Evolutionary conservation across 306 rosid species (phyloP).

Genomic region (Citrullus mucosospermus): DNA sequence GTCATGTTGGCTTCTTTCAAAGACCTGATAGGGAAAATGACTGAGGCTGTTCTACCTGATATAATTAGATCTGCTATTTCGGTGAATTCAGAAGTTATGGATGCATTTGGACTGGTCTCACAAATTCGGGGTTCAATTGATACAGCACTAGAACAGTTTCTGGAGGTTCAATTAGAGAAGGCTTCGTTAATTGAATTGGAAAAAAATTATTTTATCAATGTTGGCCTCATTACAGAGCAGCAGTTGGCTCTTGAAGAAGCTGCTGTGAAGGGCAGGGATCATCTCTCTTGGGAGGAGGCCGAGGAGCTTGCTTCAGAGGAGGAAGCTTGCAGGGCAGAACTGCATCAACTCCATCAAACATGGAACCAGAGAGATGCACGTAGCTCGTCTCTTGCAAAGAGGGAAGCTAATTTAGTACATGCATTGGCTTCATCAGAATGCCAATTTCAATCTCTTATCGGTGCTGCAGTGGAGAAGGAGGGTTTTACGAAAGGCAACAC

Average conservation of each 20-base stretch:
- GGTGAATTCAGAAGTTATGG: conserved; percentile 77
- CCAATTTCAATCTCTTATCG: conserved; percentile 60
- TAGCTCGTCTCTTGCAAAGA: conserved; percentile 52
- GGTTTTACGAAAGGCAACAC: conserved; percentile 40
- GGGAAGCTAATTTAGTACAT: conserved; percentile 77
- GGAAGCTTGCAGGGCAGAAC: conserved; percentile 87
- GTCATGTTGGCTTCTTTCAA: conserved; percentile 49
- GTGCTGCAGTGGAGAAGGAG: conserved; percentile 43
- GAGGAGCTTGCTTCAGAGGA: conserved; percentile 96
- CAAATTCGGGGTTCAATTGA: conserved; percentile 81
- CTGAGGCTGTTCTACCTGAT: conserved; percentile 66
- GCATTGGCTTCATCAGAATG: conserved; percentile 46
- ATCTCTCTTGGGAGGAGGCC: conserved; percentile 98
- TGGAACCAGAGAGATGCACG: conserved; percentile 86
- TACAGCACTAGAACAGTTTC: conserved; percentile 66
- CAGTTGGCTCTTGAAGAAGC: conserved; percentile 95
- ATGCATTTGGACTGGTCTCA: conserved; percentile 80
- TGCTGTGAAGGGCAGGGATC: conserved; percentile 79
- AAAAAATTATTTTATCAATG: conserved; percentile 68
- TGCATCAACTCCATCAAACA: conserved; percentile 78
- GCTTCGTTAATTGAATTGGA: conserved; percentile 71
- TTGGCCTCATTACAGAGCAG: conserved; percentile 80
- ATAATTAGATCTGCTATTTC: conserved; percentile 71
- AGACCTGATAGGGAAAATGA: conserved; percentile 62
- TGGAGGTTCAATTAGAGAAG: conserved; percentile 76